phyloP scores from a whole-genome alignment of 1,284 basidiomycete species.

The Tilletia horrida region DNA sequence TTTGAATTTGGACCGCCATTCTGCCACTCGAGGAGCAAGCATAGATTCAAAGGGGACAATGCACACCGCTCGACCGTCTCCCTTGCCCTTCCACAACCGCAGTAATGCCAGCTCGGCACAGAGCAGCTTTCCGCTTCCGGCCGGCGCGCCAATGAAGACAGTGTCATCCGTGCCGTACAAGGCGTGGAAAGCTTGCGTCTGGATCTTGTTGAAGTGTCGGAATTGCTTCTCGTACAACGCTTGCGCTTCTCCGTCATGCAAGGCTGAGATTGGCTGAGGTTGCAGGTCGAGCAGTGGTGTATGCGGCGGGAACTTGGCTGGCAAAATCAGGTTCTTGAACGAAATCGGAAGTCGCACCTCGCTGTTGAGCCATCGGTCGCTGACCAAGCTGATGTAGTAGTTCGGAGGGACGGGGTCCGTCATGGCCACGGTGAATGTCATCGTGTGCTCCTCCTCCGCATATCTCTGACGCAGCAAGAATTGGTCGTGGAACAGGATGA shows the following conservation, averaged over 20 bases:
- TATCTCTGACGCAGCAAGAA: constrained; percentile 89
- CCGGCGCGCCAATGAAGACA: constrained; percentile 90
- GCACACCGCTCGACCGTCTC: constrained; percentile 77
- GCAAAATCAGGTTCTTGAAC: constrained; percentile 95
- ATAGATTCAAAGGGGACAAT: constrained; percentile 96
- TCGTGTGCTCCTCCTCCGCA: constrained; percentile 79
- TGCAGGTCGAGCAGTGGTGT: constrained; percentile 92
- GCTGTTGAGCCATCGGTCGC: constrained; percentile 91
- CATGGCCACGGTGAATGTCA: constrained; percentile 92
- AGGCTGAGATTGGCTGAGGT: constrained; percentile 77
- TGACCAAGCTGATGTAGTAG: constrained; percentile 92
- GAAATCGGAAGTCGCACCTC: constrained; percentile 92
- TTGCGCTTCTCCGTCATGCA: constrained; percentile 89
- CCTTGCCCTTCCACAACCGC: constrained; percentile 58
- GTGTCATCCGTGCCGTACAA: constrained; percentile 94
- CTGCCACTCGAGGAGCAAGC: constrained; percentile 81
- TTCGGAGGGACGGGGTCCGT: constrained; percentile 95
- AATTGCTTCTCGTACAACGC: constrained; percentile 69
- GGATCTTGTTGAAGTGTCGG: constrained; percentile 92
- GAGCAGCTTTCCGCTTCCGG: constrained; percentile 93
- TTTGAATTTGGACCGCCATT: constrained; percentile 85
- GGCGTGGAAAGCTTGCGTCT: constrained; percentile 97
- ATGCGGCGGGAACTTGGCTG: constrained; percentile 90
- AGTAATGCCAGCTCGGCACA: constrained; percentile 94
- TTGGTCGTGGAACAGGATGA: constrained; percentile 87